Percentiles rank a stretch among this genome's conserved stretches.
Conservation (phyloP, 2,329 filamentous ascomycete species). For the Fusarium sp. region DNA sequence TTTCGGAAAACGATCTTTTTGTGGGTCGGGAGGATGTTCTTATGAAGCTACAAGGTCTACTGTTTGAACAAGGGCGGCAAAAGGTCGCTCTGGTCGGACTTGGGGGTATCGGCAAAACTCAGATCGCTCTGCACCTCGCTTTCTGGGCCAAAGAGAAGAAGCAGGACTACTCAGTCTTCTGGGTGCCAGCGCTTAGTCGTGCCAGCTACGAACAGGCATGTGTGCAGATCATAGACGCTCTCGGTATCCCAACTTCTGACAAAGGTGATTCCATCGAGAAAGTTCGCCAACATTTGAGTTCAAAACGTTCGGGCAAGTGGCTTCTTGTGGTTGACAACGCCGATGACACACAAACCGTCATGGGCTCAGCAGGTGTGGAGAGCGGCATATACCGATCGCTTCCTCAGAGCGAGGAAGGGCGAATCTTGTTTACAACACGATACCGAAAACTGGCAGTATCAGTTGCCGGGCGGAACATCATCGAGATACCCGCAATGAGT, state of each 20-base stretch:
- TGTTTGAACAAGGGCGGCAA: background rate
- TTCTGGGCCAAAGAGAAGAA: constrained; percentile 13
- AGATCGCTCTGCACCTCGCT: constrained; percentile 29
- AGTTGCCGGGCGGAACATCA: background rate
- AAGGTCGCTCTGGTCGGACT: constrained; percentile 15
- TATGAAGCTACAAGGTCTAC: background rate
- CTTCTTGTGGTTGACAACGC: constrained; percentile 47
- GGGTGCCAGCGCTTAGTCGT: constrained; percentile 16
- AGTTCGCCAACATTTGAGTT: constrained; percentile 34
- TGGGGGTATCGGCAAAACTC: constrained; percentile 29
- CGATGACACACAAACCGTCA: constrained; percentile 33
- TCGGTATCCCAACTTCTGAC: background rate
- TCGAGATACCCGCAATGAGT: constrained; percentile 6
- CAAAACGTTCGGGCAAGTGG: constrained; percentile 39
- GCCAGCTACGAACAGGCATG: constrained; percentile 23
- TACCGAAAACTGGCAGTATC: constrained; percentile 25
- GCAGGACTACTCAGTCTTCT: constrained; percentile 24
- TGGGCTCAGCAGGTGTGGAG: background rate
- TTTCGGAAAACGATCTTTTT: background rate
- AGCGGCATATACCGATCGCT: constrained; percentile 28
- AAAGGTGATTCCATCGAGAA: background rate
- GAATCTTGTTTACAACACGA: constrained; percentile 54
- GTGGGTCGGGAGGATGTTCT: background rate
- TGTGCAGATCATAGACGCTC: background rate
- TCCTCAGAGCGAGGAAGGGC: constrained; percentile 49